Evolutionary conservation across 352 stramenopile genomes (phyloP).

Genomic region (Phytophthora palmivora): DNA sequence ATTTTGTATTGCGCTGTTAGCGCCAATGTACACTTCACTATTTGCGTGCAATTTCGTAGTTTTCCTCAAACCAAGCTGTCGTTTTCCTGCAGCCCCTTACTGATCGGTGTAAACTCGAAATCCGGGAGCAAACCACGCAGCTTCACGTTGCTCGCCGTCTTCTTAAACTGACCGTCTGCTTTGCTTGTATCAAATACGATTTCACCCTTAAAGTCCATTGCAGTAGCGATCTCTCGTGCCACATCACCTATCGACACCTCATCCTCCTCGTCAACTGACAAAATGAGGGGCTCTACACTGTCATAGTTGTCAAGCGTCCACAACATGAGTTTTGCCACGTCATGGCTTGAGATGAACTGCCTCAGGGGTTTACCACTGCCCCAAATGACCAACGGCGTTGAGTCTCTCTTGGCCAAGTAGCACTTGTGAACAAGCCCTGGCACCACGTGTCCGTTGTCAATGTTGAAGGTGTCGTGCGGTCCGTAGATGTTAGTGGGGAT

Average conservation of each 20-base stretch:
- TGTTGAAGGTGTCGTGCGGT: conserved; percentile 98
- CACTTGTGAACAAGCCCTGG: conserved; percentile 99
- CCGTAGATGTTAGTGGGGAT: conserved; percentile 99
- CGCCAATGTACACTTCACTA: conserved; percentile 11
- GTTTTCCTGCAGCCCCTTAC: conserved; percentile 76
- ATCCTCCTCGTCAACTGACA: conserved; percentile 94
- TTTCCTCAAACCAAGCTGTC: conserved; percentile 59
- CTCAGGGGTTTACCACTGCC: conserved; percentile 94
- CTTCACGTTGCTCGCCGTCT: conserved; percentile 98
- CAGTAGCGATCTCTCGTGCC: conserved; percentile 74
- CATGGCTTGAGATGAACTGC: conserved; percentile 98
- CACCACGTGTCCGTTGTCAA: conserved; percentile 97
- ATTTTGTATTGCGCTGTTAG: not conserved
- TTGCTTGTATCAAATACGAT: conserved; percentile 94
- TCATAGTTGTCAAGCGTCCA: conserved; percentile 75
- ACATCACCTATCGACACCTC: conserved; percentile 97
- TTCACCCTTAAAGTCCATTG: conserved; percentile 85
- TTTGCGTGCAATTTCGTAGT: conserved; percentile 58
- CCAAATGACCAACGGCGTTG: conserved; percentile 94
- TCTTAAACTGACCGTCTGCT: conserved; percentile 99
- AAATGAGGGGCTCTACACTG: conserved; percentile 95
- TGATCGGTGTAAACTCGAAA: conserved; percentile 96
- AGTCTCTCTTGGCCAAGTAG: conserved; percentile 94
- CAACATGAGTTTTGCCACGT: conserved; percentile 96
- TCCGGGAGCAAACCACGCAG: conserved; percentile 86